Evolutionary conservation across 2,329 filamentous ascomycete species (phyloP).

Genomic region (Ophiostoma perfectum): DNA sequence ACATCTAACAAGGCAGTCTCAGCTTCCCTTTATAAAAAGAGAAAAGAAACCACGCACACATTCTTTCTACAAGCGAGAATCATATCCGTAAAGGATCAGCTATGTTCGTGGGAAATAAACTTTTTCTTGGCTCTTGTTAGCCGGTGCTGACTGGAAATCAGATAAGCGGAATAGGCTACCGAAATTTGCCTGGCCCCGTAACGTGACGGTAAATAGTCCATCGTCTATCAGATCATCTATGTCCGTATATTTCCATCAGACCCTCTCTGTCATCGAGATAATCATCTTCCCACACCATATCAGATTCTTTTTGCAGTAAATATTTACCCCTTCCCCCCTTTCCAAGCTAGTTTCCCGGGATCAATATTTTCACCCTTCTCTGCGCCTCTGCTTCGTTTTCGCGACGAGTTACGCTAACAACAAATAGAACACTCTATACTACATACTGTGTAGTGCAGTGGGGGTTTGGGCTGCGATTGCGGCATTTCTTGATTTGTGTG

Average conservation of each 20-base stretch:
- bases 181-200: neutral
- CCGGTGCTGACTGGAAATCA: neutral
- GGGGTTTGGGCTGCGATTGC: neutral
- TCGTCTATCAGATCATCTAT: neutral
- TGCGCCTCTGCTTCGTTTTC: neutral
- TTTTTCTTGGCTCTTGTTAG: constrained; percentile 1
- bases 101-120: neutral
- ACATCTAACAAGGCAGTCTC: too few species aligned
- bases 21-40: neutral
- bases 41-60: neutral
- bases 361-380: neutral
- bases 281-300: neutral
- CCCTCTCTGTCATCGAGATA: neutral
- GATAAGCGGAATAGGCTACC: neutral
- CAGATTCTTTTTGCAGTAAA: neutral
- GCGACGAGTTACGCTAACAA: neutral
- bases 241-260: neutral
- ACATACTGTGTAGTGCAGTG: neutral
- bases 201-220: neutral
- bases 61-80: neutral
- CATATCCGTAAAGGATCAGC: neutral
- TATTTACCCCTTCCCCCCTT: neutral
- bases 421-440: neutral
- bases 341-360: neutral
- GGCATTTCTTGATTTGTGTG: neutral